Percentiles rank a stretch among this genome's conserved stretches.
Evolutionary conservation across 768 basidiomycete genomes (phyloP).

Genomic region (Tylopilus felleus): DNA sequence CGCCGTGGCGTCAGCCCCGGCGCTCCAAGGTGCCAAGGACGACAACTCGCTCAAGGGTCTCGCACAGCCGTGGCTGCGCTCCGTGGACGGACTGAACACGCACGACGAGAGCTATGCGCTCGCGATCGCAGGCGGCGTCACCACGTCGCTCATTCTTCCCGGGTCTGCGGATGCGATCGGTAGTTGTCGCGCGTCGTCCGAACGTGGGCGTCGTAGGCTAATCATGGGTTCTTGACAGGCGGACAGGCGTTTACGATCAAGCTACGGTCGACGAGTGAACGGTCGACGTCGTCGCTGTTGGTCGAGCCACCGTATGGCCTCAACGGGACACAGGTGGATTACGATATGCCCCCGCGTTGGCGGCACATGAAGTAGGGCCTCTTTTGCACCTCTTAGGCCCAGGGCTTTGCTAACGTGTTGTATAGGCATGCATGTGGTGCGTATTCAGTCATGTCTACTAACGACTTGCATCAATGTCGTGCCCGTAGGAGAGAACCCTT

Average conservation of each 20-base stretch:
- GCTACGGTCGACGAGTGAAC: slow-evolving; percentile 62
- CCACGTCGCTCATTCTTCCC: slow-evolving; percentile 72
- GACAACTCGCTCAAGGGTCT: slow-evolving; percentile 46
- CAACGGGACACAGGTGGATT: slow-evolving; percentile 34
- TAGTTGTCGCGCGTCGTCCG: slow-evolving; percentile 14
- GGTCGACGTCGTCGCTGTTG: slow-evolving; percentile 64
- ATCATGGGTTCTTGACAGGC: slow-evolving; percentile 36
- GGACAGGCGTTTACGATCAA: slow-evolving; percentile 82
- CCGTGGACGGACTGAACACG: slow-evolving; percentile 71
- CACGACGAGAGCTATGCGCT: slow-evolving; percentile 62
- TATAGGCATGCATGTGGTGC: slow-evolving; percentile 56
- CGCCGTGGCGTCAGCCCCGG: slow-evolving; percentile 40
- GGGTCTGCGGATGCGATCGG: slow-evolving; percentile 64
- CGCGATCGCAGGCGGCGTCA: slow-evolving; percentile 66
- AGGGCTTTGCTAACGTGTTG: slow-evolving; percentile 2
- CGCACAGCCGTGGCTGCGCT: slow-evolving; percentile 60
- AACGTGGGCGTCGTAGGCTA: not conserved
- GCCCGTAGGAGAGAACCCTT: slow-evolving; percentile 54
- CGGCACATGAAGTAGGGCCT: slow-evolving; percentile 69
- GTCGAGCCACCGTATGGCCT: slow-evolving; percentile 70
- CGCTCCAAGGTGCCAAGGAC: slow-evolving; percentile 45
- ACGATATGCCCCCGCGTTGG: slow-evolving; percentile 46
- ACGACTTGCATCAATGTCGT: not conserved
- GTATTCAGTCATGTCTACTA: slow-evolving; percentile 28
- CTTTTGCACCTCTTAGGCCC: not conserved